Conservation (phyloP, 805 yeast species). For the Lipomyces starkeyi region DNA sequence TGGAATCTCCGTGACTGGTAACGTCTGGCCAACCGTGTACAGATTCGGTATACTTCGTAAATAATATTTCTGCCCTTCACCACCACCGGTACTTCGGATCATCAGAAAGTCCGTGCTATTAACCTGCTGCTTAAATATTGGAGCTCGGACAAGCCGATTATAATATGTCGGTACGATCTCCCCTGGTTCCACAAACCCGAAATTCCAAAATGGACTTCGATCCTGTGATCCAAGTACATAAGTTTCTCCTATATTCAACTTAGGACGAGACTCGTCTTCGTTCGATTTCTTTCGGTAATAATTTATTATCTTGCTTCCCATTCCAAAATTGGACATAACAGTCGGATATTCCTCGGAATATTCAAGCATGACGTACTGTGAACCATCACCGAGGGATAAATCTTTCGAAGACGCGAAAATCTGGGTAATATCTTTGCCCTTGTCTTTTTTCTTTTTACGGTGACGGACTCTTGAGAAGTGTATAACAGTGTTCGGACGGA, state of each 20-base stretch:
- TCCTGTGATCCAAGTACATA: slow-evolving; percentile 96
- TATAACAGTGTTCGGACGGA: slow-evolving; percentile 78
- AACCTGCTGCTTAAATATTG: slow-evolving; percentile 85
- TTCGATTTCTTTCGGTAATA: slow-evolving; percentile 85
- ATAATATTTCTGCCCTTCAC: slow-evolving; percentile 66
- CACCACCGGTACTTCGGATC: slow-evolving; percentile 76
- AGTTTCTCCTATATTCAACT: slow-evolving; percentile 88
- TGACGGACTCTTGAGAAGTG: slow-evolving; percentile 74
- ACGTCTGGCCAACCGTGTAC: slow-evolving; percentile 88
- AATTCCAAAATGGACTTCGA: slow-evolving; percentile 97
- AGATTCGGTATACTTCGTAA: slow-evolving; percentile 71
- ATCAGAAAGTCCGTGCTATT: slow-evolving; percentile 80
- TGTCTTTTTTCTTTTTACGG: slow-evolving; percentile 88
- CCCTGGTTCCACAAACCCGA: slow-evolving; percentile 95
- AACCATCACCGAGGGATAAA: slow-evolving; percentile 82
- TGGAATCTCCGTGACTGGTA: slow-evolving; percentile 94
- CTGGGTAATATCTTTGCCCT: slow-evolving; percentile 79
- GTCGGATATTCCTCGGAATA: slow-evolving; percentile 89
- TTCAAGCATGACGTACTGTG: slow-evolving; percentile 77
- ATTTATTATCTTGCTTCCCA: slow-evolving; percentile 92
- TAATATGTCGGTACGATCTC: slow-evolving; percentile 91
- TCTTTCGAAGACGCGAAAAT: slow-evolving; percentile 74
- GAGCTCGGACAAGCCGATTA: slow-evolving; percentile 90
- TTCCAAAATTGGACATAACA: slow-evolving; percentile 85
- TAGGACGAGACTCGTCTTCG: slow-evolving; percentile 86